A percentile compares a stretch with the other conserved stretches of the same genome.
These are phyloP conservation scores for Suillus tomentosus DNA, from an alignment of 768 basidiomycete species.

Conservation along the genomic window DNA sequence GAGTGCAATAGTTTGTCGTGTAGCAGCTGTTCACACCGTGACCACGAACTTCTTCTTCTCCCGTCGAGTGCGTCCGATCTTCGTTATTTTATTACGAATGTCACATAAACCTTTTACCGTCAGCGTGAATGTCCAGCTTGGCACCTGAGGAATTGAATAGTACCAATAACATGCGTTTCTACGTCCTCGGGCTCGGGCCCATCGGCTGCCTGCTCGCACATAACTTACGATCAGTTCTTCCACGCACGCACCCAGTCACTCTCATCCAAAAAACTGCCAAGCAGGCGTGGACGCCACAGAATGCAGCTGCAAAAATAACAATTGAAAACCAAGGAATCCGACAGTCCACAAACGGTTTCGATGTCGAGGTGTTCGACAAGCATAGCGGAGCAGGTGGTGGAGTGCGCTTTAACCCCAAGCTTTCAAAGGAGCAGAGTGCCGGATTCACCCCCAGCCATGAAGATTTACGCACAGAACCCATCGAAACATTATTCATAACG, in stretches of 20 bases:
- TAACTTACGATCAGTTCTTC: constrained; percentile 68
- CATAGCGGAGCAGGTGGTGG: constrained; percentile 25
- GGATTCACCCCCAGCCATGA: constrained; percentile 18
- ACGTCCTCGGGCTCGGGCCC: constrained; percentile 79
- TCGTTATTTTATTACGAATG: constrained; percentile 5
- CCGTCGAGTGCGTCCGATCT: constrained; percentile 12
- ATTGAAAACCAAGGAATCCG: constrained; percentile 54
- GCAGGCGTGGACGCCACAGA: constrained; percentile 38
- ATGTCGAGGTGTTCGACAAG: constrained; percentile 49
- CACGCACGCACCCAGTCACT: constrained; percentile 53
- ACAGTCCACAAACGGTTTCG: constrained; percentile 45
- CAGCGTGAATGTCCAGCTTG: constrained; percentile 4
- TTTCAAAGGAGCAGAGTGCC: constrained; percentile 17
- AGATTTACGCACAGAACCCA: constrained; percentile 36
- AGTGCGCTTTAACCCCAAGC: constrained; percentile 20
- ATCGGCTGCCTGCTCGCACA: constrained; percentile 83
- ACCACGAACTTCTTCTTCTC: constrained; percentile 1
- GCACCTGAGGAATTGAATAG: neutral
- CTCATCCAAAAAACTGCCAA: constrained; percentile 63
- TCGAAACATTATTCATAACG: constrained; percentile 81
- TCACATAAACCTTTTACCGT: constrained; percentile 12
- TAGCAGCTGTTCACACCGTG: neutral
- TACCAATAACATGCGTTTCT: constrained; percentile 59
- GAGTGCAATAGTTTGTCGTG: neutral
- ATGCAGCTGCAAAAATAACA: constrained; percentile 39